Evolutionary conservation across 345 rosid species (phyloP).

Genomic region (Draba incana): DNA sequence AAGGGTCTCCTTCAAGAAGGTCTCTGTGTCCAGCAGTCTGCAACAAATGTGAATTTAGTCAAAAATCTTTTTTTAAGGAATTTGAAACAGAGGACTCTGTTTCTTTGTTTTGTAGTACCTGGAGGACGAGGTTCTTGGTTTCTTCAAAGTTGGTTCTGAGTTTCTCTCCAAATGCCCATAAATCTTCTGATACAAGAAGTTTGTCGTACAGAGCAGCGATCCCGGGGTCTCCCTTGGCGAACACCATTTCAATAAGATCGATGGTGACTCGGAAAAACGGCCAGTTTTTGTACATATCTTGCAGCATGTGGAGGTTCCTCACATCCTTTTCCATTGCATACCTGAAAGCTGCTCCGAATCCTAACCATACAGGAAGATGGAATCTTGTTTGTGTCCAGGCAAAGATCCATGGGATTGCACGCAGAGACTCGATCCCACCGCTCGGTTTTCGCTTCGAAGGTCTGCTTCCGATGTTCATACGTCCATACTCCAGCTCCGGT

Average conservation of each 20-base stretch:
- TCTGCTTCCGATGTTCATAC: slow-evolving; percentile 98
- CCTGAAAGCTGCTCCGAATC: slow-evolving; percentile 90
- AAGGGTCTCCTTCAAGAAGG: slow-evolving; percentile 94
- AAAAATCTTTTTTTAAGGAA: background rate
- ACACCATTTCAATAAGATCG: slow-evolving; percentile 98
- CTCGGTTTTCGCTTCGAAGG: slow-evolving; percentile 96
- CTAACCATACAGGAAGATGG: slow-evolving; percentile 98
- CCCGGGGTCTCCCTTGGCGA: slow-evolving; percentile 96
- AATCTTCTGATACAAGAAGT: slow-evolving; percentile 83
- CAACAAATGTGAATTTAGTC: slow-evolving; percentile 13
- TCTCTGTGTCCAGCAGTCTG: slow-evolving; percentile 96
- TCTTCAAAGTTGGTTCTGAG: slow-evolving; percentile 75
- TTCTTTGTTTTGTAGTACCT: too few species aligned
- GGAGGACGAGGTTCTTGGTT: slow-evolving; percentile 83
- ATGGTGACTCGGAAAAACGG: slow-evolving; percentile 96
- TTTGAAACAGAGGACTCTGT: slow-evolving; percentile 33
- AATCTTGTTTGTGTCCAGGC: slow-evolving; percentile 99
- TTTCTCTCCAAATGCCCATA: slow-evolving; percentile 75
- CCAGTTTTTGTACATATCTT: slow-evolving; percentile 88
- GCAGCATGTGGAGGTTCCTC: slow-evolving; percentile 82
- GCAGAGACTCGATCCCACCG: slow-evolving; percentile 93
- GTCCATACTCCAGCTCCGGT: slow-evolving; percentile 95
- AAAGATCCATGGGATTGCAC: slow-evolving; percentile 99
- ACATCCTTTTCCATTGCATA: slow-evolving; percentile 66
- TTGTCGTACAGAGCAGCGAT: slow-evolving; percentile 85